Conservation (phyloP, 257 asterid species). For the Haberlea rhodopensis region DNA sequence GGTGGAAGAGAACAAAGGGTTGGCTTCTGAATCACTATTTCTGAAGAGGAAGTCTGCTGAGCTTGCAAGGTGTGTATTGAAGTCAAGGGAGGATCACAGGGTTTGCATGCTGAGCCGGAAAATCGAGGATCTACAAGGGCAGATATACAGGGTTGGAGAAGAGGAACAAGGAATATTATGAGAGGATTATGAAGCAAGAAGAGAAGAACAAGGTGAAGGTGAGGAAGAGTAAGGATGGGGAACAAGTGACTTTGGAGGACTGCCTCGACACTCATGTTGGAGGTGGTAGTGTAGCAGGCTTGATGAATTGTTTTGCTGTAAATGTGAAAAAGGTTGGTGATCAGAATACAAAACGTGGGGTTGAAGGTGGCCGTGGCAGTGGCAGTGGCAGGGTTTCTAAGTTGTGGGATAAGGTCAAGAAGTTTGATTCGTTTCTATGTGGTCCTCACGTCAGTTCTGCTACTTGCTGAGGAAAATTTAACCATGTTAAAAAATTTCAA, state of each 20-base stretch:
- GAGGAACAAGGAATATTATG: constrained; percentile 82
- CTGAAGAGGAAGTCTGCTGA: constrained; percentile 89
- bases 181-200: constrained; percentile 55
- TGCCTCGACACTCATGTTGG: constrained; percentile 43
- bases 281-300: constrained; percentile 24
- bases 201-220: constrained; percentile 28
- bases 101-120: constrained; percentile 74
- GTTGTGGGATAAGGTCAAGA: constrained; percentile 77
- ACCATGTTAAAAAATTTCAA: constrained; percentile 15
- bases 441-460: constrained; percentile 47
- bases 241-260: constrained; percentile 44
- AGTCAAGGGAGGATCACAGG: constrained; percentile 85
- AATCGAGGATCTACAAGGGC: constrained; percentile 96
- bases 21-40: constrained; percentile 69
- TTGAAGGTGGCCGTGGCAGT: constrained; percentile 30
- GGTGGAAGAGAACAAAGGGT: constrained; percentile 75
- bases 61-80: constrained; percentile 75
- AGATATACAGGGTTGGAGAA: constrained; percentile 76
- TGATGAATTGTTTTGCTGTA: constrained; percentile 35
- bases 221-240: constrained; percentile 33
- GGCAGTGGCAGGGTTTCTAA: constrained; percentile 38
- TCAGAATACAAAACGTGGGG: constrained; percentile 23
- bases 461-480: constrained; percentile 27
- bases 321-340: constrained; percentile 35
- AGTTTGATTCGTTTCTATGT: constrained; percentile 63